phyloP scores from a whole-genome alignment of 192 early-diverging fungal genomes.

The Rhizoclosmatium globosum region DNA sequence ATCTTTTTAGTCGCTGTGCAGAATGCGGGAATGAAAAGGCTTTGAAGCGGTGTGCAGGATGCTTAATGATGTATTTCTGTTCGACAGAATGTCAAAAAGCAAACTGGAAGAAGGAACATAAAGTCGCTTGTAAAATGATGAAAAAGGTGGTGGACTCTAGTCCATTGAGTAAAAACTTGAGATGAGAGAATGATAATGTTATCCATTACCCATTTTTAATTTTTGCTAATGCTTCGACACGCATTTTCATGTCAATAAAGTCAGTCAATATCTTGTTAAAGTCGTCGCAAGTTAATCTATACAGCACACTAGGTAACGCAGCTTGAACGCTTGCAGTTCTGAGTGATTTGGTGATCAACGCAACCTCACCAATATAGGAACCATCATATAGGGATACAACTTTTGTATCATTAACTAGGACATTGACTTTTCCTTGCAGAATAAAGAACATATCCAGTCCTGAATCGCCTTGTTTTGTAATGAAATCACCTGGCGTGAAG shows the following conservation, averaged over 20 bases:
- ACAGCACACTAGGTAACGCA: conserved; percentile 25
- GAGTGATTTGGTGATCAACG: conserved; percentile 11
- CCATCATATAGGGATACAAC: conserved; percentile 36
- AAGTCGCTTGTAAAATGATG: too few species aligned
- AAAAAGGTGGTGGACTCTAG: too few species aligned
- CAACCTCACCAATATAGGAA: conserved; percentile 43
- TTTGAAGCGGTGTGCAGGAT: too few species aligned
- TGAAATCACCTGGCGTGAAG: conserved; percentile 37
- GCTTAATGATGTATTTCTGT: too few species aligned
- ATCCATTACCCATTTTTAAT: background rate
- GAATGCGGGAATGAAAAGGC: too few species aligned
- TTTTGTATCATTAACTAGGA: conserved; percentile 27
- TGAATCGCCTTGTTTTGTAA: conserved; percentile 43
- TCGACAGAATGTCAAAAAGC: too few species aligned
- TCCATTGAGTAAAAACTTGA: too few species aligned
- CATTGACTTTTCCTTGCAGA: conserved; percentile 36
- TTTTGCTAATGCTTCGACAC: conserved; percentile 17
- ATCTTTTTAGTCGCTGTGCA: too few species aligned
- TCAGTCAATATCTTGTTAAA: conserved; percentile 35
- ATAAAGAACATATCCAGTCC: conserved; percentile 45
- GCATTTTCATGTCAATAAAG: conserved; percentile 26
- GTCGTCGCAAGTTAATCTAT: conserved; percentile 26
- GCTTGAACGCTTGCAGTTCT: conserved; percentile 40
- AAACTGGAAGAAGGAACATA: too few species aligned
- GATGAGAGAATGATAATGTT: too few species aligned